phyloP scores from a whole-genome alignment of 2,329 filamentous ascomycete species.

The Tympanopsis confertula region DNA sequence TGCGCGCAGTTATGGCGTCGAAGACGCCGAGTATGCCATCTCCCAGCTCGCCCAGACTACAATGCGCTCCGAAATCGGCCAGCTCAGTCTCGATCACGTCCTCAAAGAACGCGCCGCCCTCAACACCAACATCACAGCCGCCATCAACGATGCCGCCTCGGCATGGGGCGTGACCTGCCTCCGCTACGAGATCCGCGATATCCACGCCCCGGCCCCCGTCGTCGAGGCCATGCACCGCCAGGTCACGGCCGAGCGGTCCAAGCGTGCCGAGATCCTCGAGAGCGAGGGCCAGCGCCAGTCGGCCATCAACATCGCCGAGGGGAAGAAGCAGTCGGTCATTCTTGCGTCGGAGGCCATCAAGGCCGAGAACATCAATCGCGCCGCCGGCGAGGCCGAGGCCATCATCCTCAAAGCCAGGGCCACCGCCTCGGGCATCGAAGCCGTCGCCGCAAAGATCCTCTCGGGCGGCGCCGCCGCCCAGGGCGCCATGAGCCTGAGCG shows the following conservation, averaged over 20 bases:
- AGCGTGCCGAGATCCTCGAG: conserved; percentile 93
- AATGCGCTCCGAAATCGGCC: conserved; percentile 97
- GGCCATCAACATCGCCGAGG: conserved; percentile 97
- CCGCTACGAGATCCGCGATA: conserved; percentile 95
- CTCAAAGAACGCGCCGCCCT: conserved; percentile 92
- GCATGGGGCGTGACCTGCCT: conserved; percentile 95
- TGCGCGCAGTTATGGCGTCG: conserved; percentile 94
- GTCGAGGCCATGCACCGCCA: conserved; percentile 97
- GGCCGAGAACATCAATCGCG: conserved; percentile 85
- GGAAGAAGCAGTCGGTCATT: conserved; percentile 92
- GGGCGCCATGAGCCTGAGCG: conserved; percentile 71
- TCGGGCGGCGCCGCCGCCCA: conserved; percentile 66
- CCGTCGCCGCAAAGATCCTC: conserved; percentile 66
- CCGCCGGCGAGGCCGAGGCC: conserved; percentile 84
- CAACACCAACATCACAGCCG: conserved; percentile 96
- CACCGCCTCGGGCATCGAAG: conserved; percentile 78
- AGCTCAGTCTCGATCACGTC: conserved; percentile 91
- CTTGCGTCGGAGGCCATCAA: conserved; percentile 84
- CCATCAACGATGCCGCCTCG: conserved; percentile 94
- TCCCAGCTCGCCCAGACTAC: conserved; percentile 95
- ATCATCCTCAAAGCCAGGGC: conserved; percentile 77
- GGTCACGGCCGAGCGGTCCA: conserved; percentile 91
- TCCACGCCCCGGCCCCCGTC: conserved; percentile 85
- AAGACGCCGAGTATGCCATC: conserved; percentile 97
- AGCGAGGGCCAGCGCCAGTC: conserved; percentile 93